Base-by-base conservation (phyloP, 768 basidiomycete genomes). In the Lyophyllum decastes region DNA sequence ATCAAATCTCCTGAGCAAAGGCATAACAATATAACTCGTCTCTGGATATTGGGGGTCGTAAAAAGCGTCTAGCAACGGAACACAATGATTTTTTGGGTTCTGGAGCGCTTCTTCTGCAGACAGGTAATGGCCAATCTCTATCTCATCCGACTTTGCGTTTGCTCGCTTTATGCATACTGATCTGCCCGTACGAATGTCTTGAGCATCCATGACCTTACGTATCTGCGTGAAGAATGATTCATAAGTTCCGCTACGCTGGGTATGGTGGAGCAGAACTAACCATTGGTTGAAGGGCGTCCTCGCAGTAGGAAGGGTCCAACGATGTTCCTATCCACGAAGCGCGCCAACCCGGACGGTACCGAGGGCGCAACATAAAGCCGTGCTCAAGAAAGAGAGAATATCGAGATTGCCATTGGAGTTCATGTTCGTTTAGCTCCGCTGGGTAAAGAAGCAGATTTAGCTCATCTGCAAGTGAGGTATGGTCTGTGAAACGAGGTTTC, bases 1-100 rank as follows among this genome's bases (percentile, higher is more conserved):
- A 52, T 76, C 70, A 52, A 73, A 76, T n/a, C 65, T 64, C 48
- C 74, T 67, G 11, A 79, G 68, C 1, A 76, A 52, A 0, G 78
- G 79, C 72, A 75, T 78, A 1, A 72, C 68, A 2, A 76, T 47
- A 2, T 69, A 66, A 2, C 33, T 27, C 0, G 57, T 46, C 5
- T 68, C 47, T 2, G 57, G 54, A 0, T 56, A 56, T 19, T 51
- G 52, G 8, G 62, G 61, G 33, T 71, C 45, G 4, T 43, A 0
- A 71, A 17, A 1, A 60, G 19, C 7, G 17, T 74, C 70, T 11
- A 70, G 59, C 10, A 69, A 54, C 8, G 59, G 61, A 16, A 61
- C 52, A 17, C 52, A 57, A 22, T 63, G 62, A 41, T 66, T 66
- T 25, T 9, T 30, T 19, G 52, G 4, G 26, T 63, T 49, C 44